Percentiles rank a stretch among this genome's conserved stretches.
Conservation (phyloP, 2,329 filamentous ascomycete species). For the Fusarium denticulatum region DNA sequence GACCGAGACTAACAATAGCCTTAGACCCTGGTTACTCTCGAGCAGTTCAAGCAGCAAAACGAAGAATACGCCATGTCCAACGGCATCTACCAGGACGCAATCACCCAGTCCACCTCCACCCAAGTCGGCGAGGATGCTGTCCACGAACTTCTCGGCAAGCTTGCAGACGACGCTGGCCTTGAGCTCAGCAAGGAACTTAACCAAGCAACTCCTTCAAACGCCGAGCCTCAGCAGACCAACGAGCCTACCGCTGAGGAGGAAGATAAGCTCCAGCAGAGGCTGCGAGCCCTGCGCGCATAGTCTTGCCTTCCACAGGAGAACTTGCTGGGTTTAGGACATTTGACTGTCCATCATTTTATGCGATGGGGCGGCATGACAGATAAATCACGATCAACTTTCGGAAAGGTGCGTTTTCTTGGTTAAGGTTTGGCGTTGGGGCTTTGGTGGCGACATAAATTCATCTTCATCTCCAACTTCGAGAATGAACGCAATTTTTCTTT, state of each 20-base stretch:
- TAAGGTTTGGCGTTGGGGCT: constrained; percentile 40
- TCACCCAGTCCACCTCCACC: constrained; percentile 78
- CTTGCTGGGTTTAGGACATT: neutral
- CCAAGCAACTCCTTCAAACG: constrained; percentile 63
- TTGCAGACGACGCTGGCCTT: constrained; percentile 88
- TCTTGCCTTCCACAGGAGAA: neutral
- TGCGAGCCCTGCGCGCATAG: constrained; percentile 65
- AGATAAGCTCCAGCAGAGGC: constrained; percentile 73
- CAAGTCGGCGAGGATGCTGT: constrained; percentile 84
- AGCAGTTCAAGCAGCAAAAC: constrained; percentile 70
- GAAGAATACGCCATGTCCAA: constrained; percentile 72
- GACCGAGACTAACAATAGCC: constrained; percentile 2
- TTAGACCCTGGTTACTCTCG: constrained; percentile 68
- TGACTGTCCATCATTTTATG: neutral
- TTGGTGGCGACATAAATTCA: constrained; percentile 29
- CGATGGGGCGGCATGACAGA: neutral
- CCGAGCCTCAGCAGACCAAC: constrained; percentile 67
- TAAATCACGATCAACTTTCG: constrained; percentile 1
- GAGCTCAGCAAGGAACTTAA: constrained; percentile 81
- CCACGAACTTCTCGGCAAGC: constrained; percentile 83
- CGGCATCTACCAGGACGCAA: constrained; percentile 87
- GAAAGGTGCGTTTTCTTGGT: constrained; percentile 23
- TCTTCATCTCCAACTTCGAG: constrained; percentile 19
- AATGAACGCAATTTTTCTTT: constrained; percentile 12
- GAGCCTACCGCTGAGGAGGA: constrained; percentile 82